phyloP scores from a whole-genome alignment of 108 stramenopile species.

The Aurantiochytrium sp. region DNA sequence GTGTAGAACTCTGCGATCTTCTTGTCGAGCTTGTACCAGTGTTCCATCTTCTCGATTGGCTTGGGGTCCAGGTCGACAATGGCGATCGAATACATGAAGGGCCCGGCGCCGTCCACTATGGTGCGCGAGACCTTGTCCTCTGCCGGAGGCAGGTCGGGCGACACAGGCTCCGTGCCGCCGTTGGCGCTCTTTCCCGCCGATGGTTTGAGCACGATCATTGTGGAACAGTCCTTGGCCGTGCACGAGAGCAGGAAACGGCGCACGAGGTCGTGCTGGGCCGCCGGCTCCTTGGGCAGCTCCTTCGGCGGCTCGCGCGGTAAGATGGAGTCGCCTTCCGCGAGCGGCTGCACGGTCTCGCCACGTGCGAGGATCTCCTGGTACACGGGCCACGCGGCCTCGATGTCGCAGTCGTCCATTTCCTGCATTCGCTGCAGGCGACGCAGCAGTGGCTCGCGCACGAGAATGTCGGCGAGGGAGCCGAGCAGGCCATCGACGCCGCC shows the following conservation, averaged over 20 bases:
- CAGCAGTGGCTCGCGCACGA: background rate
- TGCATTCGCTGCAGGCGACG: background rate
- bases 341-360: background rate
- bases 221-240: constrained; percentile 27
- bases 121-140: background rate
- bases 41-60: constrained; percentile 22
- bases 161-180: background rate
- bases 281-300: background rate
- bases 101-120: background rate
- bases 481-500: background rate
- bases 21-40: background rate
- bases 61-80: constrained; percentile 20
- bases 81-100: constrained; percentile 11
- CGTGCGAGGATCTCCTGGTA: constrained; percentile 15
- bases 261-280: background rate
- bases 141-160: background rate
- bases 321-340: constrained; percentile 3
- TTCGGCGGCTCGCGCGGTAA: background rate
- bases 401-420: constrained; percentile 21
- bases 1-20: constrained; percentile 9
- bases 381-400: background rate
- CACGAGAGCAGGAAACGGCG: constrained; percentile 17
- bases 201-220: constrained; percentile 5
- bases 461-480: background rate
- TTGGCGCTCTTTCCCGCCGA: background rate